Evolutionary conservation across 306 rosid species (phyloP), one percentile per base, ranked within the genome.

Genomic region (Vigna hirtella): DNA sequence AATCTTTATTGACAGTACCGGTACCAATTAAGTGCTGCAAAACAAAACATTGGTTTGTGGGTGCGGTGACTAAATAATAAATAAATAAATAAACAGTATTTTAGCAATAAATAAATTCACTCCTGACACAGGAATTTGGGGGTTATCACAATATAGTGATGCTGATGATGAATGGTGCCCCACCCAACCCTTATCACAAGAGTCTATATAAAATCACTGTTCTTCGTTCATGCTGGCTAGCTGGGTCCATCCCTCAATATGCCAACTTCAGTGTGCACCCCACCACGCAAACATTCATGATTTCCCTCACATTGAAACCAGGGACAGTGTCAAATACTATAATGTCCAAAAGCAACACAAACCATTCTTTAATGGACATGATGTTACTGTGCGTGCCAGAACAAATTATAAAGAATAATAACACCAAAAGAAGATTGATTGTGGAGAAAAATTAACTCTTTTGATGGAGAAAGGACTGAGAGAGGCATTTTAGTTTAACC

Each of bases 221-320:
- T 62, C 56, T 67, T 55, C 24, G 42, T 57, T 49, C 43, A 24
- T 13, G 48, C 34, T 18, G 15, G 47, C 45, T 28, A 1, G 40
- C 26, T 32, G 75, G 81, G 67, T n/a, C 74, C 81, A 42, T 16
- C 79, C 12, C 77, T 28, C 51, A 53, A 67, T 73, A 72, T 55
- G 51, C 18, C 76, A 72, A 30, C 36, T 67, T 67, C 50, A 68
- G 74, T 53, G 30, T 45, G 69, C 79, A 47, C 36, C 65, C 53
- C 48, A 70, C 80, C 86, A 80, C 83, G 40, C 69, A 80, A 82
- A 66, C 87, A 78, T 66, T 51, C 81, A 80, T 82, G 72, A 86
- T 82, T 81, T 36, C 66, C 66, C 77, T 56, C 86, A 57, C 77
- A 83, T 74, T 48, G 72, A 63, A 76, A 50, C 69, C 43, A 56